Percentiles rank a stretch among this genome's conserved stretches.
These are phyloP conservation scores for Aspergillus diversus DNA, from an alignment of 495 filamentous ascomycete species.

Conservation along the genomic window DNA sequence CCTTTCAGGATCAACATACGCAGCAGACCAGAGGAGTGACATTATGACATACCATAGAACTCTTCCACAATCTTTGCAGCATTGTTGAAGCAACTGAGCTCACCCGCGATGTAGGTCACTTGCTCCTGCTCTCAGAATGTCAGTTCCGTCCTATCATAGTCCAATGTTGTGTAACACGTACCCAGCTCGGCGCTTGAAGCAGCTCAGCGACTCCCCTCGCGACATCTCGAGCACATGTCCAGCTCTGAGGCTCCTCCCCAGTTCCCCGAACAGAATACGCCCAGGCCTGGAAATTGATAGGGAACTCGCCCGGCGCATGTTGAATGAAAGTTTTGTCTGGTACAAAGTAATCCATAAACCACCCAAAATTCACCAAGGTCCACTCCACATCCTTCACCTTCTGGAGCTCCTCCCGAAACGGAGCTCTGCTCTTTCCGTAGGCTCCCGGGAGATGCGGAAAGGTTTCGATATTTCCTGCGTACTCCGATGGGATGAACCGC, in stretches of 20 bases:
- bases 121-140: too few relatives aligned
- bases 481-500: constrained; percentile 35
- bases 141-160: too few relatives aligned
- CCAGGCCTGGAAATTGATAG: neutral
- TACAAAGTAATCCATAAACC: constrained; percentile 35
- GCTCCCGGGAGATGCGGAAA: constrained; percentile 23
- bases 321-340: constrained; percentile 15
- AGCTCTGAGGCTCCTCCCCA: constrained; percentile 12
- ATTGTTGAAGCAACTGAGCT: too few relatives aligned
- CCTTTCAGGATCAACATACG: too few relatives aligned
- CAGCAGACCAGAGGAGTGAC: too few relatives aligned
- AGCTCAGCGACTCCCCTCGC: constrained; percentile 14
- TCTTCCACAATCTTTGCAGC: too few relatives aligned
- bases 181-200: constrained; percentile 5
- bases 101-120: too few relatives aligned
- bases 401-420: constrained; percentile 22
- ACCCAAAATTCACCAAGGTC: constrained; percentile 30
- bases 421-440: constrained; percentile 23
- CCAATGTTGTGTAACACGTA: too few relatives aligned
- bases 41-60: too few relatives aligned
- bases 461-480: constrained; percentile 26
- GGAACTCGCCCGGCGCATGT: constrained; percentile 13
- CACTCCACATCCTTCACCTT: constrained; percentile 17
- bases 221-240: constrained; percentile 15
- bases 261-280: constrained; percentile 8